Conservation (phyloP, 208 protist species). For the Tetramitus jugosus region DNA sequence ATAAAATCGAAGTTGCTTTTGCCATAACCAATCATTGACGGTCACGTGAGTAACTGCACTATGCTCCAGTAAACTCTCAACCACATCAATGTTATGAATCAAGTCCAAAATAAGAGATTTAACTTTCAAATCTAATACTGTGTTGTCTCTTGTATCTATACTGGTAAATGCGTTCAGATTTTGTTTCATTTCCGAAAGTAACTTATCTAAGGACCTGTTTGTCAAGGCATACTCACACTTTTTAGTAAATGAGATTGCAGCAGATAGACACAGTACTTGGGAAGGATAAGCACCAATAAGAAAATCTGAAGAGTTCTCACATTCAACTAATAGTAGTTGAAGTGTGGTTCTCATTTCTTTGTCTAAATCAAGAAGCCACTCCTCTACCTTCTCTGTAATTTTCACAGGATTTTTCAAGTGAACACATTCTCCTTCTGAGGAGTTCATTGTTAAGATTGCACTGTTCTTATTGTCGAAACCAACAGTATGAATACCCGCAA, state of each 20-base stretch:
- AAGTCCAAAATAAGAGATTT: slow-evolving; percentile 93
- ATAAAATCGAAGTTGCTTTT: slow-evolving; percentile 93
- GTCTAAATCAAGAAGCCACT: slow-evolving; percentile 83
- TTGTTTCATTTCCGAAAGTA: slow-evolving; percentile 38
- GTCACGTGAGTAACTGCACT: slow-evolving; percentile 63
- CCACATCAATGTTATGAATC: slow-evolving; percentile 94
- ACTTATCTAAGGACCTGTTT: slow-evolving; percentile 23
- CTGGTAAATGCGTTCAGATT: slow-evolving; percentile 64
- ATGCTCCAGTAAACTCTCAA: slow-evolving; percentile 69
- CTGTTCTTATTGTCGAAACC: slow-evolving; percentile 74
- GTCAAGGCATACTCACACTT: slow-evolving; percentile 73
- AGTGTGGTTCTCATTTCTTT: slow-evolving; percentile 83
- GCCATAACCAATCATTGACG: slow-evolving; percentile 84
- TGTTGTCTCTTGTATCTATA: slow-evolving; percentile 48
- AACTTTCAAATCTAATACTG: slow-evolving; percentile 82
- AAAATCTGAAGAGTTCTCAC: slow-evolving; percentile 51
- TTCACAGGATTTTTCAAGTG: slow-evolving; percentile 71
- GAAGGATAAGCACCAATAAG: slow-evolving; percentile 79
- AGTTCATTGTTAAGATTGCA: slow-evolving; percentile 76
- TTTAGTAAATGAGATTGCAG: slow-evolving; percentile 83
- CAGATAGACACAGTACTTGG: slow-evolving; percentile 84
- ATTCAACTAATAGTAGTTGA: slow-evolving; percentile 58
- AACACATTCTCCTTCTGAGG: slow-evolving; percentile 83
- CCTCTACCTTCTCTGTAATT: slow-evolving; percentile 84
- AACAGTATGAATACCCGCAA: slow-evolving; percentile 88